Conservation (phyloP, 2,329 filamentous ascomycete genomes). For the Fusarium armeniacum region DNA sequence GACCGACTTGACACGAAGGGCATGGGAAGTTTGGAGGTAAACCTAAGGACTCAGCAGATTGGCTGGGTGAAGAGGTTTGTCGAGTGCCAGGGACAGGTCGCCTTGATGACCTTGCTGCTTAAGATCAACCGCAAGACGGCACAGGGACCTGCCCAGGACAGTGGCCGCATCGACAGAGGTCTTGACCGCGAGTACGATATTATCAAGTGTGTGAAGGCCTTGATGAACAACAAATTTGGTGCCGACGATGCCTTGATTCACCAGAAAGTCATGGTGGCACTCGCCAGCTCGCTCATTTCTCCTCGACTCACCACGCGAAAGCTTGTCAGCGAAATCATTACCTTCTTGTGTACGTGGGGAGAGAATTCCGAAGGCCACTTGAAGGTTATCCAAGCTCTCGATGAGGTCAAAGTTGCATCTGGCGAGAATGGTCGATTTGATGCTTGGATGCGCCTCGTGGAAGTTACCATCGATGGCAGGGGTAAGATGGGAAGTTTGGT, state of each 20-base stretch:
- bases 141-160: conserved; percentile 75
- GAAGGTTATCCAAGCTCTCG: conserved; percentile 93
- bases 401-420: conserved; percentile 88
- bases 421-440: conserved; percentile 97
- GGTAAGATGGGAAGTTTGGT: conserved; percentile 99
- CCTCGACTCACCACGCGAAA: conserved; percentile 92
- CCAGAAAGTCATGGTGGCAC: conserved; percentile 88
- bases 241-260: conserved; percentile 94
- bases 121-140: conserved; percentile 93
- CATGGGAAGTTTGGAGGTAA: conserved; percentile 92
- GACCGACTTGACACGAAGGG: conserved; percentile 93
- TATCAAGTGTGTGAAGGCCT: conserved; percentile 94
- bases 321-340: conserved; percentile 94
- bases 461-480: conserved; percentile 95
- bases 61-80: conserved; percentile 98
- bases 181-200: conserved; percentile 96
- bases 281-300: conserved; percentile 89
- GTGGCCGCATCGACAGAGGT: conserved; percentile 77
- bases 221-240: conserved; percentile 99
- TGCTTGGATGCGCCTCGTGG: conserved; percentile 98
- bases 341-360: conserved; percentile 95
- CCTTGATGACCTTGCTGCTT: conserved; percentile 90
- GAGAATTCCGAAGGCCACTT: conserved; percentile 86
- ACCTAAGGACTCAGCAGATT: conserved; percentile 94
- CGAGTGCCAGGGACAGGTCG: conserved; percentile 96